Evolutionary conservation across 805 yeast genomes (phyloP), one percentile per base, ranked within the genome.

Genomic region (Yamadazyma sp.): DNA sequence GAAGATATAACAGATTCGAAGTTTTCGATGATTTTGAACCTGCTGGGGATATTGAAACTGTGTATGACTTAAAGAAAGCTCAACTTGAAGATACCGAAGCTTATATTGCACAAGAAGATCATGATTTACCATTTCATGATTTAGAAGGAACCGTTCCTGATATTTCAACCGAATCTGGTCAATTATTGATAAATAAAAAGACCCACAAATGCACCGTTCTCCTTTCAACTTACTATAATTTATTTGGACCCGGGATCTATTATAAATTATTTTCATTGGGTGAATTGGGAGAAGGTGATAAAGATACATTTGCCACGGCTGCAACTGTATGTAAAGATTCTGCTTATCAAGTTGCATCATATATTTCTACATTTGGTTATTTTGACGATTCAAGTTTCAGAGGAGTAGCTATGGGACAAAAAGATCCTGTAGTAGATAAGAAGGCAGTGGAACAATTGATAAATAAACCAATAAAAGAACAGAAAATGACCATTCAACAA

Each of bases 251-350:
- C 0, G 56, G 65, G 5, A 76, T 72, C 58, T 83, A 76, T 52
- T 82, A 82, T 47, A 81, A 80, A 11, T 55, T 83, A 38, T 64
- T 83, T 41, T 73, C 86, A 0, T 88, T 81, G 50, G 86, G 86
- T 4, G 68, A 76, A 21, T 78, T 86, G 1, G 89, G 89, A 18
- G 84, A 82, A 60, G 89, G 89, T 35, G 89, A 83, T 49, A 82
- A 82, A 51, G 91, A 83, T 50, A 80, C 91, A 0, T 82, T 80
- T 45, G 70, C 78, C 27, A 76, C 82, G 7, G 88, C 86, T 2
- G 85, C 87, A 3, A 64, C 69, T 35, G 78, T 62, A 1, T 49
- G 75, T 51, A 45, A 55, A 0, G 58, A 64, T 35, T 67, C 73
- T 2, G 77, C 66, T 50, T 75, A 70, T 51, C 87, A 80, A 54